phyloP scores from a whole-genome alignment of 306 rosid genomes.

The Castanea mollissima region DNA sequence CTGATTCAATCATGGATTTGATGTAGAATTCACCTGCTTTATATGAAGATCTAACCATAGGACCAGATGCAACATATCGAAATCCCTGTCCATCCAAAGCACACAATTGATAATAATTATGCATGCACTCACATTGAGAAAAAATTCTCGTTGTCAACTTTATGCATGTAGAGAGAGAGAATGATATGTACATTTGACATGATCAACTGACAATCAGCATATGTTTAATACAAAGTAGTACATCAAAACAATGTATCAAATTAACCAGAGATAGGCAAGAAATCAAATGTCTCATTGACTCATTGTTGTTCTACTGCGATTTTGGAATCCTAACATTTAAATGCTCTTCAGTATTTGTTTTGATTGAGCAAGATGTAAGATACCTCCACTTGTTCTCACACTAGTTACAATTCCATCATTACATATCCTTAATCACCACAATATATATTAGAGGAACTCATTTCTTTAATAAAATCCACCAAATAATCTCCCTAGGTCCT shows the following conservation, averaged over 20 bases:
- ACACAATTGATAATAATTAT: conserved; percentile 5
- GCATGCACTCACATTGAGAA: not conserved
- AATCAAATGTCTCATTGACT: not conserved
- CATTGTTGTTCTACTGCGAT: too few relatives aligned
- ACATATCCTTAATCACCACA: too few relatives aligned
- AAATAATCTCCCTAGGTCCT: too few relatives aligned
- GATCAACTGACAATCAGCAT: conserved; percentile 16
- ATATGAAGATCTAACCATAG: conserved; percentile 92
- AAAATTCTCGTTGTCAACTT: not conserved
- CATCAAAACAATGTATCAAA: not conserved
- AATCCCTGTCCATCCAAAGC: conserved; percentile 63
- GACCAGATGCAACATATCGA: conserved; percentile 91
- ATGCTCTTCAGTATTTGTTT: too few relatives aligned
- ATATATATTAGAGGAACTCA: too few relatives aligned
- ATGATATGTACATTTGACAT: conserved; percentile 9
- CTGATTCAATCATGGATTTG: conserved; percentile 91
- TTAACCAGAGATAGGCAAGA: not conserved
- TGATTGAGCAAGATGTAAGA: too few relatives aligned
- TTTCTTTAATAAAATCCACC: too few relatives aligned
- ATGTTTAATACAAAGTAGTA: not conserved
- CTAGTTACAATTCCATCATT: too few relatives aligned
- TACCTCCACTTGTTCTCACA: too few relatives aligned
- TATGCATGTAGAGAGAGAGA: not conserved
- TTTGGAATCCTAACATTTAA: too few relatives aligned
- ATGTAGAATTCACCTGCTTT: conserved; percentile 93